These are phyloP conservation scores for Crithidia expoeki DNA, from an alignment of 208 protist genomes.

Conservation along the genomic window DNA sequence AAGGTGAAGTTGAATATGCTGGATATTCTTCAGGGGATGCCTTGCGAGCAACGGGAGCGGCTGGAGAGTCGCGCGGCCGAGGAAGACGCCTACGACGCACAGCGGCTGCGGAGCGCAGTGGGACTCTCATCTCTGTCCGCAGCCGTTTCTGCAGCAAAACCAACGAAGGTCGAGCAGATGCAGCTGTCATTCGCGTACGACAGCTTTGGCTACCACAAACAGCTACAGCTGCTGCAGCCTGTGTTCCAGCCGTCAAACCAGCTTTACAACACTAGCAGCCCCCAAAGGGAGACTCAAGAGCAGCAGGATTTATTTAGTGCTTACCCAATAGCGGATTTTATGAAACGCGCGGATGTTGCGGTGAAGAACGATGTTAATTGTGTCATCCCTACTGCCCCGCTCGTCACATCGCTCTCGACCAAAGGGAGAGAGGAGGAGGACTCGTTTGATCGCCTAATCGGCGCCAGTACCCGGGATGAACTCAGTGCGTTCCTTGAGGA, in stretches of 20 bases:
- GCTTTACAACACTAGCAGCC: constrained; percentile 14
- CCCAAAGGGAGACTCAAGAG: not conserved
- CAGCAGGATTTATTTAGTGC: too few species aligned
- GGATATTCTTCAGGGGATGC: constrained; percentile 26
- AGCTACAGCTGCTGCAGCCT: constrained; percentile 12
- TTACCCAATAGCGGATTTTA: too few species aligned
- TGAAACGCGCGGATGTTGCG: too few species aligned
- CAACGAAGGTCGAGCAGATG: not conserved
- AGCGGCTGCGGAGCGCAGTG: not conserved
- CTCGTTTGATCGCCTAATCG: constrained; percentile 36
- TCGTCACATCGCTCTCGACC: not conserved
- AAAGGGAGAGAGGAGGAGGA: constrained; percentile 9
- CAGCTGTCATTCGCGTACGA: constrained; percentile 2
- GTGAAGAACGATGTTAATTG: not conserved
- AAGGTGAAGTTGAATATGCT: constrained; percentile 18
- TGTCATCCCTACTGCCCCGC: not conserved
- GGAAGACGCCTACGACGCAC: constrained; percentile 14
- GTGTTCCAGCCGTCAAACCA: not conserved
- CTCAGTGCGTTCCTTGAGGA: constrained; percentile 44
- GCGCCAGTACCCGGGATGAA: constrained; percentile 33
- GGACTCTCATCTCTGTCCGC: not conserved
- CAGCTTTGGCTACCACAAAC: constrained; percentile 2
- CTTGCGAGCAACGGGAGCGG: constrained; percentile 19
- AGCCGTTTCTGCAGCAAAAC: not conserved
- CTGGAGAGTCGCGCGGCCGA: constrained; percentile 21